phyloP scores from a whole-genome alignment of 164 flowering plant species.

The Santalum album region DNA sequence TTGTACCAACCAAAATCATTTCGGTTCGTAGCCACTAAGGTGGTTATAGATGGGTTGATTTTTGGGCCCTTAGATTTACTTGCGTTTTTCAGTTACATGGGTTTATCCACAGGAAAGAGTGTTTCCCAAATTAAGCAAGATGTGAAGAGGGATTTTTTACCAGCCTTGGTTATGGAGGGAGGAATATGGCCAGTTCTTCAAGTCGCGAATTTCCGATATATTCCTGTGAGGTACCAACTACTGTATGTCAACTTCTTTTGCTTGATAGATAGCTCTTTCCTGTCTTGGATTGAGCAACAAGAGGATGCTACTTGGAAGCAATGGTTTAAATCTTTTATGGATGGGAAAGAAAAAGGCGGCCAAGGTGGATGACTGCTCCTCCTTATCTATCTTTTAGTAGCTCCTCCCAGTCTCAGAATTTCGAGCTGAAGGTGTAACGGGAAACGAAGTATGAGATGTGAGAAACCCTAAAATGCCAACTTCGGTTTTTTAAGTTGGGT shows the following conservation, averaged over 20 bases:
- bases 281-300: conserved; percentile 80
- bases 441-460: too few relatives aligned
- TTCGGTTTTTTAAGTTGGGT: too few relatives aligned
- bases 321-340: conserved; percentile 28
- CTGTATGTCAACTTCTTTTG: conserved; percentile 82
- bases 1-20: conserved; percentile 48
- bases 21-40: conserved; percentile 71
- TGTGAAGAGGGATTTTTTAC: conserved; percentile 79
- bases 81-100: conserved; percentile 82
- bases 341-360: conserved; percentile 18
- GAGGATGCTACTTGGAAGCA: conserved; percentile 61
- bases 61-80: conserved; percentile 80
- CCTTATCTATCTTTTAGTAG: too few relatives aligned
- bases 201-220: conserved; percentile 65
- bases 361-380: conserved; percentile 11
- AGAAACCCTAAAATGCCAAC: too few relatives aligned
- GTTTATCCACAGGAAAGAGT: conserved; percentile 64
- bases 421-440: too few relatives aligned
- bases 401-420: too few relatives aligned
- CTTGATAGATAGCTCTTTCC: conserved; percentile 74
- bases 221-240: conserved; percentile 81
- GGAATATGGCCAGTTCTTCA: conserved; percentile 81
- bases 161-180: conserved; percentile 68
- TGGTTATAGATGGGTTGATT: conserved; percentile 60
- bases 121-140: conserved; percentile 68